A percentile compares a stretch with the other conserved stretches of the same genome.
phyloP scores from a whole-genome alignment of 495 filamentous ascomycete genomes.

The Sphaerosporella brunnea region DNA sequence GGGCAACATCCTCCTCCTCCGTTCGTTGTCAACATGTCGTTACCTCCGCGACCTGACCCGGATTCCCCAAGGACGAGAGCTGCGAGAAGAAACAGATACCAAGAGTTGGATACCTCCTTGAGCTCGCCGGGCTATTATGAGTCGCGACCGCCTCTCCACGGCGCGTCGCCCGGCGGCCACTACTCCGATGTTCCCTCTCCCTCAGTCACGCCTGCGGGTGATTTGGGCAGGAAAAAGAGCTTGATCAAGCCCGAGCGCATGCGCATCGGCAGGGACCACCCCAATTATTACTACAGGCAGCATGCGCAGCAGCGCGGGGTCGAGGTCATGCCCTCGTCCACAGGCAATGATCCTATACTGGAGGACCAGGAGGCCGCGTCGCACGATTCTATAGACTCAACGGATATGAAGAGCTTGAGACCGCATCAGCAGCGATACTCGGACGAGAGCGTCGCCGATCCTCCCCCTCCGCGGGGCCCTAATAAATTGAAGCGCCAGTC shows the following conservation, averaged over 20 bases:
- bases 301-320: conserved; percentile 67
- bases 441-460: no score
- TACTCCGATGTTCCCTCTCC: conserved; percentile 13
- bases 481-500: conserved; percentile 34
- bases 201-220: conserved; percentile 26
- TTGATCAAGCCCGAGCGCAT: conserved; percentile 76
- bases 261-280: conserved; percentile 63
- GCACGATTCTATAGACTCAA: conserved; percentile 28
- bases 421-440: conserved; percentile 21
- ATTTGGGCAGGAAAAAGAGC: conserved; percentile 56
- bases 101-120: conserved; percentile 1
- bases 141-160: conserved; percentile 7
- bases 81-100: background rate
- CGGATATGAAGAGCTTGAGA: conserved; percentile 35
- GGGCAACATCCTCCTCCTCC: no score
- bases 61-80: background rate
- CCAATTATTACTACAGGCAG: conserved; percentile 85
- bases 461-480: conserved; percentile 4
- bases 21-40: no score
- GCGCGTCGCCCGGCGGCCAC: conserved; percentile 13
- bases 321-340: conserved; percentile 71
- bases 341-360: conserved; percentile 71
- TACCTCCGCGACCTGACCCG: conserved; percentile 4
- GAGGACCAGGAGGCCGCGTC: conserved; percentile 47
- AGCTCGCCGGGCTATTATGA: background rate